phyloP scores from a whole-genome alignment of 2,329 filamentous ascomycete species.

The Ophiognomonia clavigignenti-juglandacearum region DNA sequence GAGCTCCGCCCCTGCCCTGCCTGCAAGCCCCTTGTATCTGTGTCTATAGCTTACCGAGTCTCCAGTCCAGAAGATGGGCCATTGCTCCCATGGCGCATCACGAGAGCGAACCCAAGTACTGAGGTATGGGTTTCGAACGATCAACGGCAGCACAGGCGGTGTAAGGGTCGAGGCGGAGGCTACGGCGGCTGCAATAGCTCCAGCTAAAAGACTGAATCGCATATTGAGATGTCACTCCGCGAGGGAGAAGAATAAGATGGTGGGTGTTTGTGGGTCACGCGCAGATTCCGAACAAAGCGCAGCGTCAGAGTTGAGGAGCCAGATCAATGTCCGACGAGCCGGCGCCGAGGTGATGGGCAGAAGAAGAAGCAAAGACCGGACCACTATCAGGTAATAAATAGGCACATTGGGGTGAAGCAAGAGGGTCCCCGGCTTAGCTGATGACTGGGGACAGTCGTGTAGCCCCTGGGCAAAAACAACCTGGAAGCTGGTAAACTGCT shows the following conservation, averaged over 20 bases:
- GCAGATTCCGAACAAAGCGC: not conserved
- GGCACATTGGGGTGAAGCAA: not conserved
- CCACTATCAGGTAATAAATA: not conserved
- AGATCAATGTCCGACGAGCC: slow-evolving; percentile 8
- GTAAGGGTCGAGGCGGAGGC: slow-evolving; percentile 47
- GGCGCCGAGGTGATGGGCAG: slow-evolving; percentile 3
- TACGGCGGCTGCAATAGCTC: slow-evolving; percentile 29
- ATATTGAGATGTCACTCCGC: slow-evolving; percentile 17
- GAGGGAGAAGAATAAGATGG: not conserved
- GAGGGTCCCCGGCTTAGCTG: too few relatives aligned
- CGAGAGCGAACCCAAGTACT: slow-evolving; percentile 61
- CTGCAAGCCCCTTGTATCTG: not conserved
- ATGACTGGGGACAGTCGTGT: too few relatives aligned
- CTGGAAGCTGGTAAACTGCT: too few relatives aligned
- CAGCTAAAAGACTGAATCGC: slow-evolving; percentile 26
- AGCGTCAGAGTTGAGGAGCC: not conserved
- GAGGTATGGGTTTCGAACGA: slow-evolving; percentile 56
- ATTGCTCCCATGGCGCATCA: slow-evolving; percentile 71
- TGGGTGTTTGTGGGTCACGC: not conserved
- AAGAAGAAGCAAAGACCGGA: not conserved
- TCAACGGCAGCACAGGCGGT: slow-evolving; percentile 51
- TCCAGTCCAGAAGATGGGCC: slow-evolving; percentile 61
- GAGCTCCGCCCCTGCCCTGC: not conserved
- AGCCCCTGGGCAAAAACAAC: too few relatives aligned
- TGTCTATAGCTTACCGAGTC: slow-evolving; percentile 21